phyloP scores from a whole-genome alignment of 2,329 filamentous ascomycete genomes.

The Penicillium aurantiogriseum region DNA sequence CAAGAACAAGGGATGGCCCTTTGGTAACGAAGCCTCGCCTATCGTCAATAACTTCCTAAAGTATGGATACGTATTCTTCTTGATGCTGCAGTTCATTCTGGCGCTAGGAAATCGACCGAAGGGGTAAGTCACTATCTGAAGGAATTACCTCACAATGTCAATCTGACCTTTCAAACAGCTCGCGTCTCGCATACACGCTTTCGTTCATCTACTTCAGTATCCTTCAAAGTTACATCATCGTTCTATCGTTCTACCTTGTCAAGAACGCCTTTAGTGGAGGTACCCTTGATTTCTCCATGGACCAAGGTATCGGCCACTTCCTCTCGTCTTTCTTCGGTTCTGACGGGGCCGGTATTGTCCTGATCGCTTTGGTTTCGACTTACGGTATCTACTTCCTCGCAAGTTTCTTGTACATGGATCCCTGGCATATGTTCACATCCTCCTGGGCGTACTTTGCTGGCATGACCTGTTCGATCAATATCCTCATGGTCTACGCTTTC shows the following conservation, averaged over 20 bases:
- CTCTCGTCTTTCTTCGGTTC: constrained; percentile 77
- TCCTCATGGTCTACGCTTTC: constrained; percentile 97
- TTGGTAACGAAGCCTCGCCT: constrained; percentile 51
- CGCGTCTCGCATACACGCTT: constrained; percentile 81
- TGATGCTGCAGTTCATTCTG: constrained; percentile 90
- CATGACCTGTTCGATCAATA: constrained; percentile 97
- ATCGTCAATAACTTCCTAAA: constrained; percentile 86
- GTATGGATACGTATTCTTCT: constrained; percentile 85
- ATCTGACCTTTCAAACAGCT: constrained; percentile 13
- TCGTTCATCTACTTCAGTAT: constrained; percentile 84
- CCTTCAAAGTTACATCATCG: constrained; percentile 83
- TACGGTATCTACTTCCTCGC: constrained; percentile 94
- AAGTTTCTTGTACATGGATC: constrained; percentile 96
- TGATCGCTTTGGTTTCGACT: constrained; percentile 85
- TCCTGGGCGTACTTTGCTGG: constrained; percentile 88
- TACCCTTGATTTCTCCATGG: constrained; percentile 60
- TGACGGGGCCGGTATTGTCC: constrained; percentile 77
- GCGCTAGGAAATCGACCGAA: constrained; percentile 94
- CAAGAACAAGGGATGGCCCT: constrained; percentile 25
- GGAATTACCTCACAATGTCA: background rate
- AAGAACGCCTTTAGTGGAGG: constrained; percentile 68
- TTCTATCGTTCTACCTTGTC: constrained; percentile 83
- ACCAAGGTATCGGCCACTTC: constrained; percentile 62
- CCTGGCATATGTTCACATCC: constrained; percentile 99
- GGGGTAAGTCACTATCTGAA: constrained; percentile 52